Percentiles rank a stretch among this genome's conserved stretches.
phyloP scores from a whole-genome alignment of 805 yeast species.

The Saccharomyces cerevisiae region DNA sequence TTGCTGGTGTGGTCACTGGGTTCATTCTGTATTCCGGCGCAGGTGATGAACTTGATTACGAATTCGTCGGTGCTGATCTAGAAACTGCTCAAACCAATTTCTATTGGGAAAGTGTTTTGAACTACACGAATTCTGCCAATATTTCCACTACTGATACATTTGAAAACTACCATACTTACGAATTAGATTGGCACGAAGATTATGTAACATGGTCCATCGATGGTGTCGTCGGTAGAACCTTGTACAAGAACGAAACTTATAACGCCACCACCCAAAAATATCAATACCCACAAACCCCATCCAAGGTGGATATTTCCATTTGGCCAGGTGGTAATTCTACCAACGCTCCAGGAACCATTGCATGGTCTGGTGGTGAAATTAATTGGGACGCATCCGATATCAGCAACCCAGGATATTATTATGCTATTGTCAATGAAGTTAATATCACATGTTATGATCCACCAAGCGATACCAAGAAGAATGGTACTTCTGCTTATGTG shows the following conservation, averaged over 20 bases:
- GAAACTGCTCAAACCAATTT: slow-evolving; percentile 65
- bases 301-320: slow-evolving; percentile 61
- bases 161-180: slow-evolving; percentile 64
- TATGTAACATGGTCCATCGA: slow-evolving; percentile 63
- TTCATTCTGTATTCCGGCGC: slow-evolving; percentile 74
- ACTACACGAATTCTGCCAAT: slow-evolving; percentile 54
- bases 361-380: slow-evolving; percentile 83
- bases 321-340: slow-evolving; percentile 69
- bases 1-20: slow-evolving; percentile 76
- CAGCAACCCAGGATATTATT: slow-evolving; percentile 70
- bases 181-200: slow-evolving; percentile 77
- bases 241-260: slow-evolving; percentile 51
- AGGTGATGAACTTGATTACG: slow-evolving; percentile 86
- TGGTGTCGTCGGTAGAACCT: slow-evolving; percentile 57
- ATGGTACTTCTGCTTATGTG: slow-evolving; percentile 44
- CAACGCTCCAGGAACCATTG: slow-evolving; percentile 54
- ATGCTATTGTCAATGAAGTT: slow-evolving; percentile 52
- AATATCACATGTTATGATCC: slow-evolving; percentile 64
- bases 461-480: slow-evolving; percentile 44
- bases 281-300: slow-evolving; percentile 65
- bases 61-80: slow-evolving; percentile 72
- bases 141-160: slow-evolving; percentile 41
- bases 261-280: slow-evolving; percentile 52
- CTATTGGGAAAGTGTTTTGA: slow-evolving; percentile 66
- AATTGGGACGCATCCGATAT: slow-evolving; percentile 78